Conservation (phyloP, 2,329 filamentous ascomycete genomes). For the Fusarium albidum region DNA sequence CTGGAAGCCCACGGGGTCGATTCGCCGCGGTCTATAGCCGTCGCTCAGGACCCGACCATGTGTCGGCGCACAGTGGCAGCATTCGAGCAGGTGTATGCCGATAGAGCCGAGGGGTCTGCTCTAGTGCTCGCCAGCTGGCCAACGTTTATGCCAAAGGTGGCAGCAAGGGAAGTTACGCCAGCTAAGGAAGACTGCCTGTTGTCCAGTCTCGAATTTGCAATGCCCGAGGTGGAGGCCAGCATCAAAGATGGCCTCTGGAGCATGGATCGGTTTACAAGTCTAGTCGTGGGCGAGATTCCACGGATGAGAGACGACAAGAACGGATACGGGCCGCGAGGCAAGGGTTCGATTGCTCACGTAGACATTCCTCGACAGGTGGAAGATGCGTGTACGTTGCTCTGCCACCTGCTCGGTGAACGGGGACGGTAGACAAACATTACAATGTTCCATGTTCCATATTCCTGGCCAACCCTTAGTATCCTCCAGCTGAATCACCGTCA, state of each 20-base stretch:
- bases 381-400: slow-evolving; percentile 21
- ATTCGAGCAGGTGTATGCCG: slow-evolving; percentile 27
- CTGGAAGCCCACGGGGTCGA: slow-evolving; percentile 24
- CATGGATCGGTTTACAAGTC: slow-evolving; percentile 31
- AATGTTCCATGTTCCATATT: neutral
- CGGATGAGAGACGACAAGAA: slow-evolving; percentile 31
- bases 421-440: neutral
- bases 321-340: slow-evolving; percentile 32
- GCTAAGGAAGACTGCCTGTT: neutral
- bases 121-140: slow-evolving; percentile 27
- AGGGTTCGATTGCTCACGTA: slow-evolving; percentile 32
- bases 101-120: neutral
- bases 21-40: slow-evolving; percentile 29
- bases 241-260: slow-evolving; percentile 17
- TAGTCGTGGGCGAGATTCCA: slow-evolving; percentile 33
- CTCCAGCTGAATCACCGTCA: neutral
- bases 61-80: slow-evolving; percentile 28
- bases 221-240: neutral
- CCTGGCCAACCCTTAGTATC: slow-evolving; percentile 9
- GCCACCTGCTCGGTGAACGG: slow-evolving; percentile 3
- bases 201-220: slow-evolving; percentile 13
- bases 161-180: neutral
- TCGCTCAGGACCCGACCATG: slow-evolving; percentile 36
- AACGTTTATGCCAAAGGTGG: slow-evolving; percentile 26
- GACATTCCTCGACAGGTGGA: slow-evolving; percentile 19